Evolutionary conservation across 208 protist genomes (phyloP).

Genomic region (Acanthamoeba divionensis): DNA sequence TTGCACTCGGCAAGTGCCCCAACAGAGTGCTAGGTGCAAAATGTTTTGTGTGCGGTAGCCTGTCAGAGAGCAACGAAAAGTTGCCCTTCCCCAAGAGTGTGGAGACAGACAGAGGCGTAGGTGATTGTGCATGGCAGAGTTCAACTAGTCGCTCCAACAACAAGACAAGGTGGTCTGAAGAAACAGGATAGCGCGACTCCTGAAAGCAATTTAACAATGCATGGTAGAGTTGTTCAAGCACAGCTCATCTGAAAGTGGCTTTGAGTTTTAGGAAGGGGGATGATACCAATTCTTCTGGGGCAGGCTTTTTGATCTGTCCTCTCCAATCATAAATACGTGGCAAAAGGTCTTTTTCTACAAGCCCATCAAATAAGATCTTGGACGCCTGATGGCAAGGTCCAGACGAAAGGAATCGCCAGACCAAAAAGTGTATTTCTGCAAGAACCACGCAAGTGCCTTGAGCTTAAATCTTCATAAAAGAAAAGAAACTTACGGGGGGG

Average conservation of each 20-base stretch:
- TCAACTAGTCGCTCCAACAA: background rate
- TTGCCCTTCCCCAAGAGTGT: background rate
- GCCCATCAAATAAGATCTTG: background rate
- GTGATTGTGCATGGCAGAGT: background rate
- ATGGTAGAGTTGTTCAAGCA: no score
- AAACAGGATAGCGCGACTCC: background rate
- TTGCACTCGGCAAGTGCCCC: no score
- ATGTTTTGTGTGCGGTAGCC: background rate
- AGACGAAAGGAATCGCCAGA: background rate
- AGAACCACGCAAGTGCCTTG: no score
- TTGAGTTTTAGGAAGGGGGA: no score
- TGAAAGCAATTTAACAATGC: no score
- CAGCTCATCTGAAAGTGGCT: no score
- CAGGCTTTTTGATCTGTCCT: no score
- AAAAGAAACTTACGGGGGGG: no score
- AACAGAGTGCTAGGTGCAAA: background rate
- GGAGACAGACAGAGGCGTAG: background rate
- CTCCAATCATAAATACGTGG: conserved; percentile 18
- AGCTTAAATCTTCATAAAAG: no score
- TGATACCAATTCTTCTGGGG: no score
- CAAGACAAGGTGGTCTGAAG: background rate
- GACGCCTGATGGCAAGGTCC: background rate
- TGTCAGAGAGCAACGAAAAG: background rate
- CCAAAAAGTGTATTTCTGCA: background rate
- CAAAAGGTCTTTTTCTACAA: background rate